phyloP scores from a whole-genome alignment of 768 basidiomycete genomes.

The Serendipita sp. region DNA sequence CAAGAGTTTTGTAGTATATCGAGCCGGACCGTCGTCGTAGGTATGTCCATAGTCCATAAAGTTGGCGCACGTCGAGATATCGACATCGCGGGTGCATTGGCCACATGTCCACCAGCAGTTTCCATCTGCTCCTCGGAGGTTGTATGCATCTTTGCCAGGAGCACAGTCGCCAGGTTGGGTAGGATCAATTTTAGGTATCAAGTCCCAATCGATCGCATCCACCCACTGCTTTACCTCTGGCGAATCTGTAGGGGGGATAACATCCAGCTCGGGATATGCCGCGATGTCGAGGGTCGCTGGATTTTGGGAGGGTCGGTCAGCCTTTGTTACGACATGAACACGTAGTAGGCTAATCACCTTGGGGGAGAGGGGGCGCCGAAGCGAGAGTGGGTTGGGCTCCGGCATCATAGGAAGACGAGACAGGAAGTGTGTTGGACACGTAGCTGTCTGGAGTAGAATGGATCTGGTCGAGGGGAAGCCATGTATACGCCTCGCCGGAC shows the following conservation, averaged over 20 bases:
- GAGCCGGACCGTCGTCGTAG: constrained; percentile 73
- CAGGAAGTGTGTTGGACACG: constrained; percentile 21
- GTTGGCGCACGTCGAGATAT: constrained; percentile 53
- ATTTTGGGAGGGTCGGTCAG: constrained; percentile 49
- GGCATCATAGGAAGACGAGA: constrained; percentile 36
- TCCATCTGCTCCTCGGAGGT: constrained; percentile 37
- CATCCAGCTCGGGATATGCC: background rate
- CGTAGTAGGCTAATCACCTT: constrained; percentile 31
- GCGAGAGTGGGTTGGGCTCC: constrained; percentile 44
- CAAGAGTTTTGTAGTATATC: constrained; percentile 59
- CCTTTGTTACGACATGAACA: constrained; percentile 38
- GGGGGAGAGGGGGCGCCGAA: constrained; percentile 43
- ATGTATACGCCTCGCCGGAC: background rate
- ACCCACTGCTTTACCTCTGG: constrained; percentile 57
- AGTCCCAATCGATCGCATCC: constrained; percentile 51
- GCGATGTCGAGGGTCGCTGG: constrained; percentile 9
- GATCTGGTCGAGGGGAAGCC: background rate
- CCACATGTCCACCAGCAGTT: constrained; percentile 91
- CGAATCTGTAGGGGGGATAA: constrained; percentile 25
- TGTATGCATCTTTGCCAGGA: constrained; percentile 29
- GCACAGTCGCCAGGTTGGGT: constrained; percentile 57
- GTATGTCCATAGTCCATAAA: constrained; percentile 64
- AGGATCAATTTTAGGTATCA: constrained; percentile 49
- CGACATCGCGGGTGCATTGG: constrained; percentile 39
- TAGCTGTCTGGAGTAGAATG: background rate